phyloP scores from a whole-genome alignment of 2,329 filamentous ascomycete species.

The Fusarium proliferatum region DNA sequence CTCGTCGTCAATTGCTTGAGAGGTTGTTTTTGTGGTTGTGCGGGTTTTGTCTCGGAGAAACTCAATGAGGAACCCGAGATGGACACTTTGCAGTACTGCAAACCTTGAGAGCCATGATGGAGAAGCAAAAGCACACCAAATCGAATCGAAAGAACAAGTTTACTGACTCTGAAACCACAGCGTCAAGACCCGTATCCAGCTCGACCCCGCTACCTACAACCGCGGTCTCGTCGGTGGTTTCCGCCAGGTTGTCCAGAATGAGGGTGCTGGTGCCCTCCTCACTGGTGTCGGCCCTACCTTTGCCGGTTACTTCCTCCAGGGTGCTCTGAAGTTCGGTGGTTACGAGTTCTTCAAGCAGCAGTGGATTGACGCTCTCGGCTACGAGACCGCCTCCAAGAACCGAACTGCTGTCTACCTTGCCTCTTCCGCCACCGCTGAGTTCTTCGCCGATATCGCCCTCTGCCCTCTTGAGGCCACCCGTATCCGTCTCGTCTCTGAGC shows the following conservation, averaged over 20 bases:
- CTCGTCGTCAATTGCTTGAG: slow-evolving; percentile 36
- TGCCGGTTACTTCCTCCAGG: slow-evolving; percentile 94
- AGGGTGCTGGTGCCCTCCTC: slow-evolving; percentile 87
- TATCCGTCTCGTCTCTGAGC: slow-evolving; percentile 92
- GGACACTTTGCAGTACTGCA: slow-evolving; percentile 6
- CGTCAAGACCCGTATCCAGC: slow-evolving; percentile 96
- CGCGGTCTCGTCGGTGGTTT: slow-evolving; percentile 86
- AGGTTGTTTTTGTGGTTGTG: background rate
- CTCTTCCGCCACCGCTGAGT: slow-evolving; percentile 72
- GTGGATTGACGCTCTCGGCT: slow-evolving; percentile 81
- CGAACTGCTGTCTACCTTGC: slow-evolving; percentile 84
- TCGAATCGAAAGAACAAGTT: background rate
- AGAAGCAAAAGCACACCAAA: background rate
- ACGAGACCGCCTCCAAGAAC: slow-evolving; percentile 81
- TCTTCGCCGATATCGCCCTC: slow-evolving; percentile 82
- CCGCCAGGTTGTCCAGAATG: slow-evolving; percentile 83
- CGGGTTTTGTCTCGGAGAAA: background rate
- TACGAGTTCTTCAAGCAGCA: slow-evolving; percentile 98
- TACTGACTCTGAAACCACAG: slow-evolving; percentile 58
- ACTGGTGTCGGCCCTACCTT: slow-evolving; percentile 88
- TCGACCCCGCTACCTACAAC: slow-evolving; percentile 91
- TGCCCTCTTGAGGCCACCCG: slow-evolving; percentile 93
- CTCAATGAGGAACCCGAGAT: slow-evolving; percentile 5
- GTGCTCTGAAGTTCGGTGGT: slow-evolving; percentile 92
- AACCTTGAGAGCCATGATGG: background rate